Evolutionary conservation across 116 monocot species (phyloP).

Genomic region (Posidonia oceanica): DNA sequence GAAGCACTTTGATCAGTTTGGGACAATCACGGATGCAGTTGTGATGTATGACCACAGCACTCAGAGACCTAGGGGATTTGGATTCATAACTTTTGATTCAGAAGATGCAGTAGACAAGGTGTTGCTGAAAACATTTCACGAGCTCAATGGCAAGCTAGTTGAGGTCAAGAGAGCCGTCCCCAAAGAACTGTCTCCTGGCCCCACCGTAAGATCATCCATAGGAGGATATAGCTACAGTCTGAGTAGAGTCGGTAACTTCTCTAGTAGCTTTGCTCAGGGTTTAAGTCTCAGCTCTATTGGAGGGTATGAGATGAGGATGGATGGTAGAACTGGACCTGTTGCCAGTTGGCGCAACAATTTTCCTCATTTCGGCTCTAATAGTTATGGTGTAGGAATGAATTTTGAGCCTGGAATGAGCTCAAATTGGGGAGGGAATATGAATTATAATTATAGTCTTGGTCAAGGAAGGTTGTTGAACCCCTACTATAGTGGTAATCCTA

Average conservation of each 20-base stretch:
- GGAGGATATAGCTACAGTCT: conserved; percentile 26
- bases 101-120: conserved; percentile 50
- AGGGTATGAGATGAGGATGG: conserved; percentile 62
- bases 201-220: conserved; percentile 37
- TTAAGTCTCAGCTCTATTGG: conserved; percentile 37
- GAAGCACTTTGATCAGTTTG: conserved; percentile 38
- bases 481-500: conserved; percentile 46
- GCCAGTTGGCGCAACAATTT: conserved; percentile 31
- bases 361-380: conserved; percentile 30
- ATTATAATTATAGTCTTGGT: conserved; percentile 22
- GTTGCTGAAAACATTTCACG: conserved; percentile 44
- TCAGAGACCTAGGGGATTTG: conserved; percentile 38
- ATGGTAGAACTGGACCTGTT: conserved; percentile 48
- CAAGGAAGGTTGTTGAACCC: conserved; percentile 38
- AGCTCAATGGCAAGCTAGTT: conserved; percentile 46
- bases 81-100: conserved; percentile 40
- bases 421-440: conserved; percentile 31
- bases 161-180: conserved; percentile 61
- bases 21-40: conserved; percentile 42
- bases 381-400: conserved; percentile 71
- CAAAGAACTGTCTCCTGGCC: conserved; percentile 51
- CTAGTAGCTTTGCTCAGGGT: conserved; percentile 49
- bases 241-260: conserved; percentile 30
- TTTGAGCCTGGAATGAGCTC: conserved; percentile 34
- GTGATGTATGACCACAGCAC: conserved; percentile 62